Evolutionary conservation across 805 yeast genomes (phyloP), one percentile per base, ranked within the genome.

Genomic region (Zygotorulaspora danielsina): DNA sequence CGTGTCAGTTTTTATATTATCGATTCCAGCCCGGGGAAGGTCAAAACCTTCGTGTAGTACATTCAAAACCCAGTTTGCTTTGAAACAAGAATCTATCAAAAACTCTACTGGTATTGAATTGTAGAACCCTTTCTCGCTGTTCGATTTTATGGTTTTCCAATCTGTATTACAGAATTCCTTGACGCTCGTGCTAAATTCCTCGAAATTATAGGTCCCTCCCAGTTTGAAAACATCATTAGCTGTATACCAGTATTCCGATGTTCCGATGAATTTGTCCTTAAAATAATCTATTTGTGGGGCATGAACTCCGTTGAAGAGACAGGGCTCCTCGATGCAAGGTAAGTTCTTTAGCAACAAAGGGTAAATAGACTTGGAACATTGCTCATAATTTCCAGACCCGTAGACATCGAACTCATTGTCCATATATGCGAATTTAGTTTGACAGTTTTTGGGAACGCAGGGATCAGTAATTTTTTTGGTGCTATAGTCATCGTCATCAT

Each of bases 201-300:
- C 70, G 56, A 79, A 90, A 54, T 85, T 85, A 59, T 89, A 89
- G 40, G 79, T 86, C 10, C 97, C 97, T 2, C 95, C 90, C 66
- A 87, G 73, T 27, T 81, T 78, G 59, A 89, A 89, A 3, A 90
- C 76, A 56, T 90, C 97, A 54, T 88, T 84, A 3, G 96, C 89
- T 1, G 97, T 87, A 59, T 93, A 90, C 97, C 97, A 93, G 65
- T 87, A 93, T 63, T 93, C 98, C 6, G 96, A 85, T 16, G 90
- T 81, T 0, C 98, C 98, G 19, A 93, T 83, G 63, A 93, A 89
- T 53, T 78, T 83, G 53, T 87, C 95, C 34, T 71, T 71, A 10
- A 73, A 71, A 55, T 86, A 87, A 64, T 89, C 87, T 45, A 93
- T 77, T 20, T 72, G 75, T 4, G 98, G 98, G 0, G 88, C 96